Conservation (phyloP, 192 early-diverging fungal species). For the Helicostylum pulchrum region DNA sequence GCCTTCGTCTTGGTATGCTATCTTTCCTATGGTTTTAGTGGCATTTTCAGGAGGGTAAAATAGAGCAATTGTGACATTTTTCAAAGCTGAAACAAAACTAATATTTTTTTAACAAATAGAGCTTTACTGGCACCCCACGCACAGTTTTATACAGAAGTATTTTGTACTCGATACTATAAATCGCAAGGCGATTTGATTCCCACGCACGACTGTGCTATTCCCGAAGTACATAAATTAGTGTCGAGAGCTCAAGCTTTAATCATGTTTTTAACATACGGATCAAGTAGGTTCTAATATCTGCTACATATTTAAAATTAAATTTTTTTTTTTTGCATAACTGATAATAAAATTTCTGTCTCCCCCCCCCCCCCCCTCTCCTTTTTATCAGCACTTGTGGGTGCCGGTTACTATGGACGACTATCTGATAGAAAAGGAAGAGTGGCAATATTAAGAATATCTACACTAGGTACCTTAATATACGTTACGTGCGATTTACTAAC, state of each 20-base stretch:
- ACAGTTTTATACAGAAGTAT: slow-evolving; percentile 38
- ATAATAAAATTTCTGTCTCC: no score
- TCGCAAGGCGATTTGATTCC: slow-evolving; percentile 15
- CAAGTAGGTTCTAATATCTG: no score
- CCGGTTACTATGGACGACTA: slow-evolving; percentile 32
- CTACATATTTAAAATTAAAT: no score
- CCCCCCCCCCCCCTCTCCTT: no score
- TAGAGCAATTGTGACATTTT: not conserved
- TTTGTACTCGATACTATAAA: slow-evolving; percentile 33
- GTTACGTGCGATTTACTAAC: slow-evolving; percentile 21
- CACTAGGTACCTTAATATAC: slow-evolving; percentile 23
- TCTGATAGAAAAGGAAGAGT: slow-evolving; percentile 32
- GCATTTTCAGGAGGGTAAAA: not conserved
- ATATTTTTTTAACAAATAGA: not conserved
- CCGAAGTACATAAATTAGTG: slow-evolving; percentile 34
- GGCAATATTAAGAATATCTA: slow-evolving; percentile 21
- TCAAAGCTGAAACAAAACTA: not conserved
- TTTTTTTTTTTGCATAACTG: no score
- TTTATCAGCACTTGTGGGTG: slow-evolving; percentile 19
- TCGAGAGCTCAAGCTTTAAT: slow-evolving; percentile 24
- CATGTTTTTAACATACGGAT: slow-evolving; percentile 17
- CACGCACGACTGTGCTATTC: slow-evolving; percentile 30
- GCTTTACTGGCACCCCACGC: slow-evolving; percentile 21
- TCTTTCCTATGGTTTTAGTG: slow-evolving; percentile 11
- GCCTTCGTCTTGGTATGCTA: slow-evolving; percentile 14